Percentiles rank a stretch among this genome's conserved stretches.
phyloP scores from a whole-genome alignment of 2,329 filamentous ascomycete species.

The Aureobasidium sp. region DNA sequence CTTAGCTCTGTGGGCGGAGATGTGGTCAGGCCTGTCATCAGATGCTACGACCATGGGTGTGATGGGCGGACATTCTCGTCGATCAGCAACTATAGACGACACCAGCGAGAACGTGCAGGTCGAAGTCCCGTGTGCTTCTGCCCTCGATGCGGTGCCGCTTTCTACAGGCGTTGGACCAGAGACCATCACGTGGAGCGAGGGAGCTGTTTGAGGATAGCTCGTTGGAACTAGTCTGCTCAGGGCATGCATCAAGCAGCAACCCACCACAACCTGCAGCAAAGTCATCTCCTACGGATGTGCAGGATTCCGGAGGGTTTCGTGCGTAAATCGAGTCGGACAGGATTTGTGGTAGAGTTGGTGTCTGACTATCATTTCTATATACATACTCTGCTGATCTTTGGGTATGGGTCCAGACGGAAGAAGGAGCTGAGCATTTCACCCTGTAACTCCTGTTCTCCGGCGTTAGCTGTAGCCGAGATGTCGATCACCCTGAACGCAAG shows the following conservation, averaged over 20 bases:
- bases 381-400: not conserved
- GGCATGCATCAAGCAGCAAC: not conserved
- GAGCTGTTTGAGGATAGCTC: not conserved
- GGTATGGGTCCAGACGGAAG: not conserved
- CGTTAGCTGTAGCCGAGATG: not conserved
- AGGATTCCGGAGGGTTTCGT: not conserved
- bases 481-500: not conserved
- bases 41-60: not conserved
- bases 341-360: not conserved
- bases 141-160: not conserved
- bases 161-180: constrained; percentile 4
- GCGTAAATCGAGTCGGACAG: not conserved
- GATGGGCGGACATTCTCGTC: not conserved
- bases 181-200: constrained; percentile 1
- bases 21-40: not conserved
- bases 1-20: not conserved
- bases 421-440: not conserved
- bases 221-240: not conserved
- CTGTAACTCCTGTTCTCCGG: not conserved
- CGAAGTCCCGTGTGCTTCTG: not conserved
- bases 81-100: constrained; percentile 3
- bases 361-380: not conserved
- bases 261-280: not conserved
- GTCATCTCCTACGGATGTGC: not conserved
- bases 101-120: constrained; percentile 4